Base-by-base conservation (phyloP, 2,329 filamentous ascomycete species). In the Talaromyces amestolkiae region DNA sequence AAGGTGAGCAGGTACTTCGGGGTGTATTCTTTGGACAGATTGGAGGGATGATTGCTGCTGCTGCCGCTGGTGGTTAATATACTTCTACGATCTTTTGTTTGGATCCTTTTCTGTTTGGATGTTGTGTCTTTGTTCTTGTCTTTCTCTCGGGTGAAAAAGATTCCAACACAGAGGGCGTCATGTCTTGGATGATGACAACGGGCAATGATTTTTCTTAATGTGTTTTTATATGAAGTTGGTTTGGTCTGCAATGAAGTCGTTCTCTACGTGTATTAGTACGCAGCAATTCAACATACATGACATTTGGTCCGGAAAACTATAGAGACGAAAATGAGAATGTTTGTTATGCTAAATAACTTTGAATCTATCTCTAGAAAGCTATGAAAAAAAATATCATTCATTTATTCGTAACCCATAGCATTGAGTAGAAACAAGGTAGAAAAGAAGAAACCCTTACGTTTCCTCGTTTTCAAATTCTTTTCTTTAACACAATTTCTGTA, bases 21-120 rank as follows among this genome's bases (percentile, higher is more conserved):
- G 90, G 91, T 2, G 85, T 96, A 37, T 80, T 96, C 68, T 96
- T 96, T 78, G 86, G 88, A 22, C 86, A 92, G 77, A 82, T 91
- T 69, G 90, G 85, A 1, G 89, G 86, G 2, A 79, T 83, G 61
- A 86, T 91, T 17, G 85, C 87, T 63, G 63, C 51, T 64, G 63
- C 51, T 53, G 65, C 65, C 59, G 53, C 61, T 24, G 61, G 45
- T 11, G 62, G 51, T 27, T 56, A 31, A 49, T 49, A 4, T 60
- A 31, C 56, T 3, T 58, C 39, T 64, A 43, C 22, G 11, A 17
- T 17, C 62, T 41, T 51, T 39, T 8, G 10, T 31, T 31, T 27
- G n/a, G 5, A 45, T 39, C n/a, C 47, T 22, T 31, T 9, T 27
- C 27, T 43, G 5, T 15, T 35, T 43, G 19, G 19, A 35, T 37